Evolutionary conservation across 352 stramenopile genomes (phyloP), one percentile per base, ranked within the genome.

Genomic region (Pythium pectinolyticum): DNA sequence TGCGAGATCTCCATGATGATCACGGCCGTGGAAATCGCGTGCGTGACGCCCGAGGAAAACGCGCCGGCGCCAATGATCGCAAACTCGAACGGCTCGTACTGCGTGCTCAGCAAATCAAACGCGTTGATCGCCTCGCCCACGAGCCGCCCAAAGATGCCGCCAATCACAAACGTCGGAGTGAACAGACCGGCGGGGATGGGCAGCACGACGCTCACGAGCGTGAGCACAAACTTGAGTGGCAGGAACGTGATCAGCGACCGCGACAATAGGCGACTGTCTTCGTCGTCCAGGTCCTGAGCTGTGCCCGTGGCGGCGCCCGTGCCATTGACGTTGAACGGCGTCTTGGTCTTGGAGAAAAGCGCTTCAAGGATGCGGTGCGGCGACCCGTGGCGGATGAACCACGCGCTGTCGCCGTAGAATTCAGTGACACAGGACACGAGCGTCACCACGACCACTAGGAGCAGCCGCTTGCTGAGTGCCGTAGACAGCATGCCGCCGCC

Each of bases 1-100:
- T 94, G 88, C 12, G 84, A 95, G 53, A 97, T 82, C 69, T 98
- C 94, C 82, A 98, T 97, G 51, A 94, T 93, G 60, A 98, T 98
- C 24, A 97, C 90, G 24, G 93, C 94, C 0, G 89, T 97, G 12
- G 86, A 97, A 41, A 98, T 88, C 10, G 92, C 89, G 50, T 96
- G 78, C 20, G 94, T 98, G n/a, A 97, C 92, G 45, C 90, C 91
- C 2, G 89, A 93, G 0, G 88, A 92, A 52, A 98, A 97, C 11
- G 90, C 89, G 3, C 88, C 91, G 35, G 93, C 93, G 22, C 92
- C 94, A 34, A 98, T 92, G 57, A 98, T 88, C 19, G 92, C 89
- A 62, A 93, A 98, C 72, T 97, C 90, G 64, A 91, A 97, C n/a
- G 88, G 88, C 60, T 95, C 70, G 58, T 94, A 95, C 57, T 80